These are phyloP conservation scores for Seminavis robusta DNA, from an alignment of 108 stramenopile genomes.

Conservation along the genomic window DNA sequence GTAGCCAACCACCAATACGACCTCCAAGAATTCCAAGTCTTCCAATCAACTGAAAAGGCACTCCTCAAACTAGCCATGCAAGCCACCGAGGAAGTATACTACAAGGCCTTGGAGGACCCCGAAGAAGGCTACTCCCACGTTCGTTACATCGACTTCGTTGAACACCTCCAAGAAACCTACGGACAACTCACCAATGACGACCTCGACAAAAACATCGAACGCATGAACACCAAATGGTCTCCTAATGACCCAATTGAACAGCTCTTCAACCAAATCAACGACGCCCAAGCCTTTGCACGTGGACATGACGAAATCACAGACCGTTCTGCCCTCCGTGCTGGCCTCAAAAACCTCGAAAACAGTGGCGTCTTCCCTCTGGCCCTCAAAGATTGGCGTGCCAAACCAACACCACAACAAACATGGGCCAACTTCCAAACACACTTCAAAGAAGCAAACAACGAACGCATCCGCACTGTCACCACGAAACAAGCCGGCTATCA, in stretches of 20 bases:
- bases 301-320: not conserved
- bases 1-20: not conserved
- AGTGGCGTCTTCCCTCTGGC: not conserved
- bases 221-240: too few relatives aligned
- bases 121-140: too few relatives aligned
- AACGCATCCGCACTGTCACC: not conserved
- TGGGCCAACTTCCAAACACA: constrained; percentile 8
- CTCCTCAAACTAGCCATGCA: too few relatives aligned
- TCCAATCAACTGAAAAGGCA: too few relatives aligned
- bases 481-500: constrained; percentile 1
- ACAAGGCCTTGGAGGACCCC: too few relatives aligned
- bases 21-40: not conserved
- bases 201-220: too few relatives aligned
- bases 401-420: not conserved
- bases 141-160: not conserved
- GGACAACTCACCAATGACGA: too few relatives aligned
- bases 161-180: not conserved
- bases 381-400: not conserved
- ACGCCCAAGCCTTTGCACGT: not conserved
- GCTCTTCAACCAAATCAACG: too few relatives aligned
- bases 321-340: not conserved
- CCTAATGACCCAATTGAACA: not conserved
- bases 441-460: constrained; percentile 7
- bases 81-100: too few relatives aligned
- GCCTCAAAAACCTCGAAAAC: not conserved